Base-by-base conservation (phyloP, 164 flowering plant genomes). In the Dillenia turbinata region DNA sequence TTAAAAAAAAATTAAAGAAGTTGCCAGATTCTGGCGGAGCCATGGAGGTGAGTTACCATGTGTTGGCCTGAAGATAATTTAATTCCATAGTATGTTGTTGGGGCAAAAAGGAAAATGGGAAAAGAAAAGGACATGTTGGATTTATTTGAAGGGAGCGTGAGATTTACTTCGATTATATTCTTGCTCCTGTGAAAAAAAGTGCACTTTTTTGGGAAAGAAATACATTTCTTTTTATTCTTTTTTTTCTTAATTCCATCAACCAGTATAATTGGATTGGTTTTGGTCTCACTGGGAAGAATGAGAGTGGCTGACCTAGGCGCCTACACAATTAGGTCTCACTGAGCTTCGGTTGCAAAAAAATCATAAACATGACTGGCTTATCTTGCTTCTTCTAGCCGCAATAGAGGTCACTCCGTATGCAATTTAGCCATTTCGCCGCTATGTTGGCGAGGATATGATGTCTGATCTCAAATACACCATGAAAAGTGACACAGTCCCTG, bases 331-430 rank as follows among this genome's bases (percentile, higher is more conserved):
- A 73, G 57, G 69, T 75, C 87, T 22, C 92, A 86, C 79, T 90
- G 90, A 60, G 49, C 66, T 13, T 33, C 40, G 49, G 68, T 88
- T 53, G 89, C 83, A 8, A 74, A 66, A 61, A 19, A 52, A n/a
- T 11, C 92, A 88, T 70, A 70, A 66, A 83, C 86, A 84, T 45
- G 97, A 92, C 63, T 92, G 97, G 97, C 54, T 92, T 14, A 86
- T 87, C 59, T 60, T 92, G 60, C 2, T 89, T 44, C 79, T 92
- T 59, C 89, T 92, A 65, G 85, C 26, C 3, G 72, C 69, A 16
- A 74, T 89, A 47, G 94, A 71, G 63, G 26, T 81, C 56, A 47
- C 70, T 49, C 75, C 89, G 9, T 40, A 66, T 61, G 14, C 73
- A 45, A 84, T 86, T n/a, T 71, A 81, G 61, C 97, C 97, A 44